Evolutionary conservation across 805 yeast genomes (phyloP), one percentile per base, ranked within the genome.

Genomic region (Wickerhamiella shivajii): DNA sequence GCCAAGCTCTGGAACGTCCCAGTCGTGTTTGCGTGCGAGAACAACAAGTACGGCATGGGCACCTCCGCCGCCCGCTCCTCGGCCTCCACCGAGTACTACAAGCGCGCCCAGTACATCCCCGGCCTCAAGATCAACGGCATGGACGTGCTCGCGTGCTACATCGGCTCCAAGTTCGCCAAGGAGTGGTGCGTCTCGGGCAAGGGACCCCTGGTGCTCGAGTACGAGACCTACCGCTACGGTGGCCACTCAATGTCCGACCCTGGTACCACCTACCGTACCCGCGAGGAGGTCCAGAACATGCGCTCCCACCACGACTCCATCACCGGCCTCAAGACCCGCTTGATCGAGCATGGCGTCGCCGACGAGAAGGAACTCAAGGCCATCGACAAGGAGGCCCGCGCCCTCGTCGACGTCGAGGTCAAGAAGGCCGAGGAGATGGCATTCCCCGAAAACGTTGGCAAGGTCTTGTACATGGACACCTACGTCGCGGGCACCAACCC

Each of bases 201-300:
- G 55, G 98, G 97, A 45, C 98, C 98, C 44, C 63, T 90, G 48
- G 94, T 90, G 35, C 56, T 90, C 49, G 98, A 90, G 69, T 90
- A 78, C 64, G 96, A 85, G 68, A 90, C 98, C 50, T 90, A 90
- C 68, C 79, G 98, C 71, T 90, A 90, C 61, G 97, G 97, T 69
- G 98, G 98, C 61, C 98, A 90, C 74, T 90, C 98, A 49, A 90
- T 90, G 97, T 87, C 97, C 49, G 98, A 90, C 66, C 98, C 98
- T 54, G 98, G 98, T 71, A 90, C 98, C 61, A 90, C 98, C 47
- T 90, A 90, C 77, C 79, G 98, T 74, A 90, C 98, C 57, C 85
- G 98, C 70, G 98, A 90, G 67, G 98, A 90, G 69, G 90, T 90
- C 49, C 96, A 85, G 67, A 87, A 87, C 69, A 85, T 90, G 96